phyloP scores from a whole-genome alignment of 1,284 basidiomycete species.

The Sphagnurus paluster region DNA sequence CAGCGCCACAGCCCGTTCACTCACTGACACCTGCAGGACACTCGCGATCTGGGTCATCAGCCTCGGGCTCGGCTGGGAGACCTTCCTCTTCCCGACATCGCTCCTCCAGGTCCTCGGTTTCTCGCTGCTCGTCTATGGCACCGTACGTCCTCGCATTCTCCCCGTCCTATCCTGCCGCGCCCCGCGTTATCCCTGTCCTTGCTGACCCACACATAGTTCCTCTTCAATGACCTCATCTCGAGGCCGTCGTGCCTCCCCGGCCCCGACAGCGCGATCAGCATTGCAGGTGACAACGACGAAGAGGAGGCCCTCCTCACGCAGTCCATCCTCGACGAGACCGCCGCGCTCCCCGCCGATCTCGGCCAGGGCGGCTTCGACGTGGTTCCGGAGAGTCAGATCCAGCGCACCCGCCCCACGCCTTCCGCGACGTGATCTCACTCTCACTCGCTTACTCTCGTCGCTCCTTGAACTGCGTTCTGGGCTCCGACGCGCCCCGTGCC shows the following conservation, averaged over 20 bases:
- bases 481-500: background rate
- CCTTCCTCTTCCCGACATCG: slow-evolving; percentile 79
- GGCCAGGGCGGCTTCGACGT: slow-evolving; percentile 74
- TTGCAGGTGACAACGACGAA: slow-evolving; percentile 47
- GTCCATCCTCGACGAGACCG: slow-evolving; percentile 66
- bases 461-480: no score
- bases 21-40: slow-evolving; percentile 96
- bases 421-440: background rate
- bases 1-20: slow-evolving; percentile 84
- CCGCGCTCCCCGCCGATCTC: slow-evolving; percentile 69
- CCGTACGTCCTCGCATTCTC: slow-evolving; percentile 38
- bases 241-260: slow-evolving; percentile 60
- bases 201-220: slow-evolving; percentile 48
- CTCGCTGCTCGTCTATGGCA: slow-evolving; percentile 83
- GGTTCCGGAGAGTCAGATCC: slow-evolving; percentile 52
- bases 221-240: slow-evolving; percentile 75
- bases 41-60: slow-evolving; percentile 91
- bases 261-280: slow-evolving; percentile 25
- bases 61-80: slow-evolving; percentile 91
- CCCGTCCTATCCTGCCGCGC: slow-evolving; percentile 14
- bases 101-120: slow-evolving; percentile 90
- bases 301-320: slow-evolving; percentile 40
- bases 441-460: no score
- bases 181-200: slow-evolving; percentile 9
- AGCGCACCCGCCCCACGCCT: slow-evolving; percentile 22